Conservation (phyloP, 225 moss, liverwort and hornwort genomes). For the Pseudisothecium myosuroides region DNA sequence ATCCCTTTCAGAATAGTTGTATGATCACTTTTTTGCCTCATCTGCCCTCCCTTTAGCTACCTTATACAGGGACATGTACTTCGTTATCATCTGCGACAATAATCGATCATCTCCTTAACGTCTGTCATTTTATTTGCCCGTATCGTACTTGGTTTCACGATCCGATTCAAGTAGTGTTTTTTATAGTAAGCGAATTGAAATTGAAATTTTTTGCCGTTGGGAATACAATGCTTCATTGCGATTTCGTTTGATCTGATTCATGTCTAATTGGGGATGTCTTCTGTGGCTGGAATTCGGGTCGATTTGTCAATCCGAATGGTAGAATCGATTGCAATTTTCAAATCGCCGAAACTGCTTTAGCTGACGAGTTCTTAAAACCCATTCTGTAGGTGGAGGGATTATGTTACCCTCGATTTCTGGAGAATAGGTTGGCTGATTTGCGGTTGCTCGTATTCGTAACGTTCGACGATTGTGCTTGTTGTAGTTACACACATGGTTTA, state of each 20-base stretch:
- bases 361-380: neutral
- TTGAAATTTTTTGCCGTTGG: neutral
- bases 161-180: neutral
- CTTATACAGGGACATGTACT: neutral
- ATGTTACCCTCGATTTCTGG: neutral
- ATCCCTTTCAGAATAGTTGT: neutral
- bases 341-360: neutral
- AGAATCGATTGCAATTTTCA: neutral
- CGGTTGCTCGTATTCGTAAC: neutral
- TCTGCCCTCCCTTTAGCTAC: neutral
- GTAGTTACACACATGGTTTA: neutral
- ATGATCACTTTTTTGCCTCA: neutral
- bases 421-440: neutral
- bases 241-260: neutral
- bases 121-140: neutral
- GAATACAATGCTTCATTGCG: neutral
- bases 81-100: neutral
- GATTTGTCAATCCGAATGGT: neutral
- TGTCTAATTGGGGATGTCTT: neutral
- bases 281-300: neutral
- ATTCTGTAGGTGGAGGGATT: neutral
- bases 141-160: neutral
- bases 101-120: neutral
- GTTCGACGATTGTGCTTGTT: neutral
- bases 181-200: neutral